A percentile compares a stretch with the other conserved stretches of the same genome.
Conservation (phyloP, 306 rosid species). For the Acacia crassicarpa region DNA sequence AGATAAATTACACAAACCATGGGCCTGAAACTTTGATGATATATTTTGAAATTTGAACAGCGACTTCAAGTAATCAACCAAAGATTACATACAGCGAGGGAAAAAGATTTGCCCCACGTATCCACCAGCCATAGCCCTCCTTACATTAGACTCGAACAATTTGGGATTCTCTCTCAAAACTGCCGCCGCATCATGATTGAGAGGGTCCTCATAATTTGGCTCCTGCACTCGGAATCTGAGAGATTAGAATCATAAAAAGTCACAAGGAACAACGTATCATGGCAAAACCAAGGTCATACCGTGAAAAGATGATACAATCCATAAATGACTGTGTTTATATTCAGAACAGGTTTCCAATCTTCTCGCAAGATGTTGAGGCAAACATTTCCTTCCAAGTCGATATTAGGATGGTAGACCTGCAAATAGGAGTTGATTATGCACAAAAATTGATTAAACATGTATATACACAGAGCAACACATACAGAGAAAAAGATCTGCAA, state of each 20-base stretch:
- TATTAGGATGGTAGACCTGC: slow-evolving; percentile 79
- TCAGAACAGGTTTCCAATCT: slow-evolving; percentile 87
- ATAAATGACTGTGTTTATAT: slow-evolving; percentile 64
- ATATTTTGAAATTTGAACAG: slow-evolving; percentile 26
- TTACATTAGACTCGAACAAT: slow-evolving; percentile 67
- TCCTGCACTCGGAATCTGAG: slow-evolving; percentile 43
- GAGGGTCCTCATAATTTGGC: slow-evolving; percentile 76
- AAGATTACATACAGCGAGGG: slow-evolving; percentile 58
- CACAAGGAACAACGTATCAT: background rate
- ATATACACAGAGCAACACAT: background rate
- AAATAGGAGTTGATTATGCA: slow-evolving; percentile 1
- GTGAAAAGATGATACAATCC: slow-evolving; percentile 78
- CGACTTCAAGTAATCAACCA: slow-evolving; percentile 1
- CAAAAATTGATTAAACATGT: background rate
- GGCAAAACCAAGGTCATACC: slow-evolving; percentile 29
- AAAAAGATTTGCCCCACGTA: slow-evolving; percentile 69
- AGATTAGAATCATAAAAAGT: background rate
- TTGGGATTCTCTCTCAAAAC: slow-evolving; percentile 72
- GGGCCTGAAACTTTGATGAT: slow-evolving; percentile 27
- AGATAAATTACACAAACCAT: slow-evolving; percentile 41
- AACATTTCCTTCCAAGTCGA: slow-evolving; percentile 83
- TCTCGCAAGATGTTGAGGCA: slow-evolving; percentile 81
- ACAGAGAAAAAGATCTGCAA: background rate
- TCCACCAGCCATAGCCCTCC: slow-evolving; percentile 84
- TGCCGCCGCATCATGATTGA: slow-evolving; percentile 79